Conservation (phyloP, 176 grass and related monocot genomes). For the Ensete glaucum region DNA sequence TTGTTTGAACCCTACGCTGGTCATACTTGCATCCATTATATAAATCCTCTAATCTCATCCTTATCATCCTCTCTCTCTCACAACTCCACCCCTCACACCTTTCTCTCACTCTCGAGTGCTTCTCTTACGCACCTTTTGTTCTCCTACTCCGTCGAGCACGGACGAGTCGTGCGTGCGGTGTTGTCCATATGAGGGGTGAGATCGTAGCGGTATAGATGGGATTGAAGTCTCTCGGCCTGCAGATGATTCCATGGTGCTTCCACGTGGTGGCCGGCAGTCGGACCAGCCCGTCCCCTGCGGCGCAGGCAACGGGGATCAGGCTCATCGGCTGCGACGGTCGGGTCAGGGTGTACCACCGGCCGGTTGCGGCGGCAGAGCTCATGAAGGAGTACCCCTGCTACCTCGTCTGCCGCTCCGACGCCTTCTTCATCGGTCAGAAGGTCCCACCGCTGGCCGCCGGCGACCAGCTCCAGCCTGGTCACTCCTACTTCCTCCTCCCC, state of each 20-base stretch:
- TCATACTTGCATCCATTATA: background rate
- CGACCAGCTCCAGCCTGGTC: conserved; percentile 49
- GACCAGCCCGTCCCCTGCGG: background rate
- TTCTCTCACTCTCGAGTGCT: background rate
- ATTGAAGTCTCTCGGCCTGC: conserved; percentile 52
- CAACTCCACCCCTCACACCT: conserved; percentile 5
- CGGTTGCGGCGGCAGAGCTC: conserved; percentile 63
- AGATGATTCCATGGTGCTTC: conserved; percentile 52
- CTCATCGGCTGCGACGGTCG: conserved; percentile 52
- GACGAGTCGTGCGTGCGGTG: too few relatives aligned
- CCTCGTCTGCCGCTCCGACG: conserved; percentile 82
- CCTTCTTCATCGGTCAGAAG: conserved; percentile 75
- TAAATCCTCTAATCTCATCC: background rate
- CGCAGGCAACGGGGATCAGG: conserved; percentile 14
- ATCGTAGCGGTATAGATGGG: conserved; percentile 28
- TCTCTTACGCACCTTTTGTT: background rate
- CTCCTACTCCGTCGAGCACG: too few relatives aligned
- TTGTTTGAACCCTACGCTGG: background rate
- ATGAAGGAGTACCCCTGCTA: conserved; percentile 71
- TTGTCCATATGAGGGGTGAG: background rate
- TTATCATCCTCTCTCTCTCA: background rate
- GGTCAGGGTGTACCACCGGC: conserved; percentile 40
- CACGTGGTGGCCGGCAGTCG: conserved; percentile 22
- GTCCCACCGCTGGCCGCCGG: conserved; percentile 44
- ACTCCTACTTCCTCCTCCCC: conserved; percentile 79